Evolutionary conservation across 208 protist species (phyloP).

Genomic region (Acanthamoeba sp.): DNA sequence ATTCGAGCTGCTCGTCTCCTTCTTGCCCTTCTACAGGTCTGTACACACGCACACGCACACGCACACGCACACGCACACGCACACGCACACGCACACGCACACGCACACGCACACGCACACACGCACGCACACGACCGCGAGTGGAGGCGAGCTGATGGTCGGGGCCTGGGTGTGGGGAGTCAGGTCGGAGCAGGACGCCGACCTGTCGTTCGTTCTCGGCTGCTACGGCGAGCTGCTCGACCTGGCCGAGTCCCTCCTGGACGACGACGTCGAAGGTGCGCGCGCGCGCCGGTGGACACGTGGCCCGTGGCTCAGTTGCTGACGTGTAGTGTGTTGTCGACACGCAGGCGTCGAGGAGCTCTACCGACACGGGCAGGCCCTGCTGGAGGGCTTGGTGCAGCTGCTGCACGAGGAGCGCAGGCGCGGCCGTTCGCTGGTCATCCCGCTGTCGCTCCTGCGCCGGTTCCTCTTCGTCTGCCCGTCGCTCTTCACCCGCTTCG

Average conservation of each 20-base stretch:
- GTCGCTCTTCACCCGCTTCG: conserved; percentile 1
- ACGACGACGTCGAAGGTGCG: neutral
- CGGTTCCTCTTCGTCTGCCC: conserved; percentile 44
- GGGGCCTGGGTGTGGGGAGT: neutral
- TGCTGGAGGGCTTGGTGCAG: conserved; percentile 1
- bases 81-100: too few relatives aligned
- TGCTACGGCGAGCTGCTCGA: conserved; percentile 37
- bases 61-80: too few relatives aligned
- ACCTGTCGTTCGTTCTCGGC: conserved; percentile 6
- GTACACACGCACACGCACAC: too few relatives aligned
- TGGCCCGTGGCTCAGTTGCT: too few relatives aligned
- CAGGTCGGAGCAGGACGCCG: neutral
- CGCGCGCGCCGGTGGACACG: too few relatives aligned
- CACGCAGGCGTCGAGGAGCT: neutral
- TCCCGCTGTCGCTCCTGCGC: conserved; percentile 24
- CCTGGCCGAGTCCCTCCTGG: conserved; percentile 13
- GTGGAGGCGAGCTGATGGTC: too few relatives aligned
- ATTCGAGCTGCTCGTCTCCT: neutral
- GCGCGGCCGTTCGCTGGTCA: neutral
- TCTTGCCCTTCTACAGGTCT: conserved; percentile 4
- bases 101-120: too few relatives aligned
- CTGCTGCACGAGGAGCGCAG: conserved; percentile 17
- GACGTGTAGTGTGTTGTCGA: too few relatives aligned
- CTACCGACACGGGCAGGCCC: neutral
- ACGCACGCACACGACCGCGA: too few relatives aligned